These are phyloP conservation scores for Aspergillus ibericus DNA, from an alignment of 2,329 filamentous ascomycete species.

Conservation along the genomic window DNA sequence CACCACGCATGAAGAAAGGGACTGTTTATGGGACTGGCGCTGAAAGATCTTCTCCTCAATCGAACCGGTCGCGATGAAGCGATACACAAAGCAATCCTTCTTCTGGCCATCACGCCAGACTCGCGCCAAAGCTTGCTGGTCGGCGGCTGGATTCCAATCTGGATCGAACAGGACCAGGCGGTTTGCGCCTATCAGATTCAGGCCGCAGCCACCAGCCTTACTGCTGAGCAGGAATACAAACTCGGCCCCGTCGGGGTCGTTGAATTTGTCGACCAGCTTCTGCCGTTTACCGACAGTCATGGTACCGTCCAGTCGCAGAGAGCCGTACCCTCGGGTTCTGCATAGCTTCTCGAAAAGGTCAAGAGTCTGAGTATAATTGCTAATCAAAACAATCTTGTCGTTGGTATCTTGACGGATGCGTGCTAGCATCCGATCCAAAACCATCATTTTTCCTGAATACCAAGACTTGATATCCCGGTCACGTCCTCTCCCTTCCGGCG, in stretches of 20 bases:
- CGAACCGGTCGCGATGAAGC: slow-evolving; percentile 97
- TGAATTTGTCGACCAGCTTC: slow-evolving; percentile 97
- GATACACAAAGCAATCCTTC: slow-evolving; percentile 98
- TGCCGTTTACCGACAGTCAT: slow-evolving; percentile 98
- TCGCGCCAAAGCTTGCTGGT: slow-evolving; percentile 93
- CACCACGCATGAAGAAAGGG: slow-evolving; percentile 91
- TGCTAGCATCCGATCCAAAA: slow-evolving; percentile 96
- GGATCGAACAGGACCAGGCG: slow-evolving; percentile 94
- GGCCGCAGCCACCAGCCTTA: slow-evolving; percentile 93
- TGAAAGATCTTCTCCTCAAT: slow-evolving; percentile 99
- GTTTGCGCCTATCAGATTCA: slow-evolving; percentile 94
- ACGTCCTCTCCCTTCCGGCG: slow-evolving; percentile 80
- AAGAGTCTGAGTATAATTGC: slow-evolving; percentile 95
- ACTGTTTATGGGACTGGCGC: slow-evolving; percentile 96
- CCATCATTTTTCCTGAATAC: slow-evolving; percentile 98
- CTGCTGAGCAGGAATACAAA: slow-evolving; percentile 96
- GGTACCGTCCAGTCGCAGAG: slow-evolving; percentile 85
- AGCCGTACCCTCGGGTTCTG: slow-evolving; percentile 79
- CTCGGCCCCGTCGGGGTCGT: slow-evolving; percentile 83
- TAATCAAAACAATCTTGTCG: slow-evolving; percentile 98
- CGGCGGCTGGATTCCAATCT: slow-evolving; percentile 96
- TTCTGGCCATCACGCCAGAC: slow-evolving; percentile 99
- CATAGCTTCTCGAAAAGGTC: slow-evolving; percentile 93
- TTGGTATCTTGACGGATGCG: slow-evolving; percentile 94
- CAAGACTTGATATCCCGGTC: slow-evolving; percentile 90